Percentiles rank a stretch among this genome's conserved stretches.
These are phyloP conservation scores for Hortiboletus campestris DNA, from an alignment of 768 basidiomycete genomes.

Conservation along the genomic window DNA sequence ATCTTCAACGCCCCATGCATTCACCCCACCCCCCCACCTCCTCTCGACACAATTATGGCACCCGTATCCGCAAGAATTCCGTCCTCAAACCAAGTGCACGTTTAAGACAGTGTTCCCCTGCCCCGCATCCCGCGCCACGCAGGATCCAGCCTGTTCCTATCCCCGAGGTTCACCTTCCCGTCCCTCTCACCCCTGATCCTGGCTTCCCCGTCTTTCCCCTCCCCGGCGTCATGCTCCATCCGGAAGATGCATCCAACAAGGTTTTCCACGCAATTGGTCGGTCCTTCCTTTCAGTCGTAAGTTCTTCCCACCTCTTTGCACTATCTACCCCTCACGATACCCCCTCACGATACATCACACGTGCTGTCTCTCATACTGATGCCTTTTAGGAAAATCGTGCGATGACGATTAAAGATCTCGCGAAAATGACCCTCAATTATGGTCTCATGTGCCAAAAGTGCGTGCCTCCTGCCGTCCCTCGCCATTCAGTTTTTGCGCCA, in stretches of 20 bases:
- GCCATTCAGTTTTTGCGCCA: conserved; percentile 8
- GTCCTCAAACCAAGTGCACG: conserved; percentile 52
- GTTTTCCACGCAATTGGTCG: conserved; percentile 73
- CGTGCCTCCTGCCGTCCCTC: conserved; percentile 26
- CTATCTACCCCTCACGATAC: conserved; percentile 16
- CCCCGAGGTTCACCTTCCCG: conserved; percentile 21
- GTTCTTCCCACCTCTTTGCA: conserved; percentile 25
- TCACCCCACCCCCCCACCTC: conserved; percentile 9
- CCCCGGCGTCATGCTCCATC: conserved; percentile 62
- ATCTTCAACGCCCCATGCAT: conserved; percentile 17
- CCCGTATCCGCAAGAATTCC: conserved; percentile 52
- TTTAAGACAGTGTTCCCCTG: conserved; percentile 44
- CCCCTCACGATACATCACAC: conserved; percentile 18
- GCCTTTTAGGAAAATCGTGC: conserved; percentile 66
- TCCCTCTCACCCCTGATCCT: conserved; percentile 15
- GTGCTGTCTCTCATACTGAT: conserved; percentile 10
- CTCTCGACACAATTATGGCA: conserved; percentile 46
- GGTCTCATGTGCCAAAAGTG: conserved; percentile 79
- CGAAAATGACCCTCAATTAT: conserved; percentile 61
- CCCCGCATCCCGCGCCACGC: conserved; percentile 33
- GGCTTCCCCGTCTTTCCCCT: conserved; percentile 53
- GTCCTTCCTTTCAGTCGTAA: conserved; percentile 69
- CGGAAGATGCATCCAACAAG: conserved; percentile 70
- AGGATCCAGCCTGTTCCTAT: conserved; percentile 33
- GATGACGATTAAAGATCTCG: conserved; percentile 84